These are phyloP conservation scores for Biscogniauxia marginata DNA, from an alignment of 2,329 filamentous ascomycete genomes.

Conservation along the genomic window DNA sequence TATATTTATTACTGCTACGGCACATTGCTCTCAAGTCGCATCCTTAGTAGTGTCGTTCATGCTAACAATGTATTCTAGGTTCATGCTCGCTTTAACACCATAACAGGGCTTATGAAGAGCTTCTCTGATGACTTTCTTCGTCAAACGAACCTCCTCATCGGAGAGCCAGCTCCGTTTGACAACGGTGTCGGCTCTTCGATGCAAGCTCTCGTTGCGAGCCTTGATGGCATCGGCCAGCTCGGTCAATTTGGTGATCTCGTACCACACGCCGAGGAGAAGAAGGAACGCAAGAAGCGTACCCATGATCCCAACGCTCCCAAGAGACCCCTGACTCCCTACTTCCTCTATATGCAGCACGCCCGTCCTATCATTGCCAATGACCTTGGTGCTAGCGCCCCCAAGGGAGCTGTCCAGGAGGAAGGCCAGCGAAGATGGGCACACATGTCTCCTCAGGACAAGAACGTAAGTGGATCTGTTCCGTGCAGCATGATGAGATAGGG, in stretches of 20 bases:
- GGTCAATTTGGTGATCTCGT: conserved; percentile 45
- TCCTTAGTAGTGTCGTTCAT: not conserved
- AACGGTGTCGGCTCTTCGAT: conserved; percentile 39
- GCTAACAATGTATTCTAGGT: conserved; percentile 57
- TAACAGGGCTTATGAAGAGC: conserved; percentile 75
- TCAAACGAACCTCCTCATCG: conserved; percentile 81
- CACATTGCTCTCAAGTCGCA: not conserved
- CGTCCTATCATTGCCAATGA: conserved; percentile 79
- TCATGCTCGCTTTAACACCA: conserved; percentile 72
- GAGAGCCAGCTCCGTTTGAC: conserved; percentile 55
- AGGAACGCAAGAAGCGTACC: conserved; percentile 84
- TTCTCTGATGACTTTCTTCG: conserved; percentile 83
- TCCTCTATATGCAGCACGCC: conserved; percentile 88
- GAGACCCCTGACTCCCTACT: conserved; percentile 90
- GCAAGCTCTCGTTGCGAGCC: conserved; percentile 45
- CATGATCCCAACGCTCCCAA: conserved; percentile 94
- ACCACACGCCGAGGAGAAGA: conserved; percentile 64
- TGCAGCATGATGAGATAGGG: too few species aligned
- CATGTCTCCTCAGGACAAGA: conserved; percentile 73
- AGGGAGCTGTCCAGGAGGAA: conserved; percentile 85
- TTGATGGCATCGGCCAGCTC: conserved; percentile 50
- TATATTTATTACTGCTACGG: too few species aligned
- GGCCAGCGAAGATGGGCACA: conserved; percentile 82
- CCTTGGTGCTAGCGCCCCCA: conserved; percentile 71
- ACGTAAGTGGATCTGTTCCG: conserved; percentile 35